phyloP scores from a whole-genome alignment of 257 asterid genomes.

The Gentiana macrophylla region DNA sequence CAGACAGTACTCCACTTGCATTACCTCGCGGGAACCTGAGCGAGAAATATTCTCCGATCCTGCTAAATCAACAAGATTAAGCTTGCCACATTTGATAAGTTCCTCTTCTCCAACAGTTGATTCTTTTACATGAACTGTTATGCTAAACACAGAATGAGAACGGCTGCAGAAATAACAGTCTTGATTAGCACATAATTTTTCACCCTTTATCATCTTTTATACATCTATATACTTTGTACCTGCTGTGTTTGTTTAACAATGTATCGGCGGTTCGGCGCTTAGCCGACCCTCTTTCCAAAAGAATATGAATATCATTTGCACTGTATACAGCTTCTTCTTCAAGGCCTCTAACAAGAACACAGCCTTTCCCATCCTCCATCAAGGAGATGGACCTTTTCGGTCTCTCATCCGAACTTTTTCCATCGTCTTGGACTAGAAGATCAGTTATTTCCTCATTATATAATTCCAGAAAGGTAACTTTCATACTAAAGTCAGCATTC shows the following conservation, averaged over 20 bases:
- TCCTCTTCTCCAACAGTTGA: slow-evolving; percentile 67
- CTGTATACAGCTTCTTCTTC: slow-evolving; percentile 85
- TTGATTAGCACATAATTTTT: not conserved
- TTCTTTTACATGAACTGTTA: slow-evolving; percentile 70
- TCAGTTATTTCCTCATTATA: slow-evolving; percentile 76
- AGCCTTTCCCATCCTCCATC: slow-evolving; percentile 85
- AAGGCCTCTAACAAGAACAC: slow-evolving; percentile 67
- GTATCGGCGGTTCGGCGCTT: slow-evolving; percentile 82
- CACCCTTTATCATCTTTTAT: not conserved
- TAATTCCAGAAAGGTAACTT: slow-evolving; percentile 78
- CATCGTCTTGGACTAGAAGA: slow-evolving; percentile 57
- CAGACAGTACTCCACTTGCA: too few relatives aligned
- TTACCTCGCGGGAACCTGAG: slow-evolving; percentile 84
- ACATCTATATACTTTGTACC: slow-evolving; percentile 45
- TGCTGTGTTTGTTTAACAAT: slow-evolving; percentile 67
- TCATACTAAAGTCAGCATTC: slow-evolving; percentile 68
- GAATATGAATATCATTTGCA: slow-evolving; percentile 65
- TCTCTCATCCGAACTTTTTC: slow-evolving; percentile 41
- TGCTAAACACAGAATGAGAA: slow-evolving; percentile 76
- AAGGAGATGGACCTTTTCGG: slow-evolving; percentile 48
- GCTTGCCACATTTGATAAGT: slow-evolving; percentile 80
- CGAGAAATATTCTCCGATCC: slow-evolving; percentile 84
- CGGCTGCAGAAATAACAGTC: slow-evolving; percentile 40
- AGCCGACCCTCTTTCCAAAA: slow-evolving; percentile 74
- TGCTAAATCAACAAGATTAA: slow-evolving; percentile 85